Percentiles rank a stretch among this genome's conserved stretches.
These are phyloP conservation scores for Podospora conica DNA, from an alignment of 495 filamentous ascomycete species.

Conservation along the genomic window DNA sequence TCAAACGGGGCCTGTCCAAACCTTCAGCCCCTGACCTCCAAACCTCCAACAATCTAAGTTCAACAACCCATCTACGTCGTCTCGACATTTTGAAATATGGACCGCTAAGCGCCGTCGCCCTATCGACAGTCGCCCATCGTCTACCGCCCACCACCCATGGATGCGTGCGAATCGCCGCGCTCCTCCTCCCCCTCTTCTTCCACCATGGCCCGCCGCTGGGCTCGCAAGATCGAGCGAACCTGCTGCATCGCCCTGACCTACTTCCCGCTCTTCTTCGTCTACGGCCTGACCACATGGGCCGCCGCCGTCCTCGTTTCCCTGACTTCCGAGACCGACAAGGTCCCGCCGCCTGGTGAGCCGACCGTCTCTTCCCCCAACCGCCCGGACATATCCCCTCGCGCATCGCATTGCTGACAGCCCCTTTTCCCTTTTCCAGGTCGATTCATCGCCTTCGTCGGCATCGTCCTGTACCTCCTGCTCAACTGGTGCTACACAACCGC, in stretches of 20 bases:
- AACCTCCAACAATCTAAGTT: not conserved
- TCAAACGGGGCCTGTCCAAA: not conserved
- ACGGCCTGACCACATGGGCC: slow-evolving; percentile 83
- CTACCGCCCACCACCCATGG: not conserved
- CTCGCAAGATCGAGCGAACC: slow-evolving; percentile 70
- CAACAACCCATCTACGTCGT: not conserved
- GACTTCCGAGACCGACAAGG: slow-evolving; percentile 52
- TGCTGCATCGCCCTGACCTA: slow-evolving; percentile 77
- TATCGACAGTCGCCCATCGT: not conserved
- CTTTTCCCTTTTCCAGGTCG: slow-evolving; percentile 28
- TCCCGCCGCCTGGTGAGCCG: slow-evolving; percentile 59
- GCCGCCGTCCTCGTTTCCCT: slow-evolving; percentile 79
- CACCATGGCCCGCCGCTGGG: slow-evolving; percentile 52
- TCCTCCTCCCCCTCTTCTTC: not conserved
- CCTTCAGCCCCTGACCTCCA: not conserved
- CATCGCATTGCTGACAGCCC: not conserved
- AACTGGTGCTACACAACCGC: slow-evolving; percentile 86
- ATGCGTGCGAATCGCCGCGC: slow-evolving; percentile 1
- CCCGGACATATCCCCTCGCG: not conserved
- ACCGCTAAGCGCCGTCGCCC: slow-evolving; percentile 9
- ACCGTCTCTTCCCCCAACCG: not conserved
- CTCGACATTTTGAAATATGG: slow-evolving; percentile 3
- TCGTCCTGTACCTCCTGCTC: slow-evolving; percentile 68
- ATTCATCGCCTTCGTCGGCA: slow-evolving; percentile 49
- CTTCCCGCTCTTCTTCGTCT: slow-evolving; percentile 85